Conservation (phyloP, 768 basidiomycete species). For the Podaxis sp. region DNA sequence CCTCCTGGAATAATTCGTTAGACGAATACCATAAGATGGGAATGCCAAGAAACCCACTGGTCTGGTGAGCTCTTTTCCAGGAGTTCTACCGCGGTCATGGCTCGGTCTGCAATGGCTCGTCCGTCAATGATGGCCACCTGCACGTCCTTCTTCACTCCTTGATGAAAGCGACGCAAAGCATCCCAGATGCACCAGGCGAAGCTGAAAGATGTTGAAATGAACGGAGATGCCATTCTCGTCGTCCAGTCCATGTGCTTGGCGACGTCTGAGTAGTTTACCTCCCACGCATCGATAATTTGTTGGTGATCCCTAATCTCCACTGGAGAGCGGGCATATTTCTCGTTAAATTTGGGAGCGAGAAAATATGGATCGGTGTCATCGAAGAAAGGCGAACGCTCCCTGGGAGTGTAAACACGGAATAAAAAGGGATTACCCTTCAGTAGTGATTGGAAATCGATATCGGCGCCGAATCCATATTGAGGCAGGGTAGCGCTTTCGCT, state of each 20-base stretch:
- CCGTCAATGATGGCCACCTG: conserved; percentile 82
- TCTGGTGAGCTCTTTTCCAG: conserved; percentile 49
- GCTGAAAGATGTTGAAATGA: conserved; percentile 76
- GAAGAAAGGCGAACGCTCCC: conserved; percentile 51
- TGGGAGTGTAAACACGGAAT: conserved; percentile 80
- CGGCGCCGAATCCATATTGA: conserved; percentile 71
- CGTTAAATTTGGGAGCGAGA: conserved; percentile 64
- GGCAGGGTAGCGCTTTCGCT: conserved; percentile 43
- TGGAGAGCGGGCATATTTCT: conserved; percentile 39
- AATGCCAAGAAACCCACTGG: conserved; percentile 46
- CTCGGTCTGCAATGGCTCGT: conserved; percentile 50
- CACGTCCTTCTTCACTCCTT: conserved; percentile 70
- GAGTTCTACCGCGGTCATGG: conserved; percentile 66
- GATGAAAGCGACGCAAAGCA: conserved; percentile 71
- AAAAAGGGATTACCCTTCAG: conserved; percentile 69
- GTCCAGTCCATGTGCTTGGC: conserved; percentile 77
- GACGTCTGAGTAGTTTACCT: conserved; percentile 61
- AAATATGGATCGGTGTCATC: conserved; percentile 65
- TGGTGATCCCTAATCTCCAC: conserved; percentile 28
- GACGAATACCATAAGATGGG: conserved; percentile 4
- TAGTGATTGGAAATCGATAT: conserved; percentile 61
- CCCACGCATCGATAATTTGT: conserved; percentile 27
- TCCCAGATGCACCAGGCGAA: conserved; percentile 85
- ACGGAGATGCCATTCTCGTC: conserved; percentile 66
- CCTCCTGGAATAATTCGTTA: conserved; percentile 39